Evolutionary conservation across 2,329 filamentous ascomycete species (phyloP).

Genomic region (Zasmidium angulare): DNA sequence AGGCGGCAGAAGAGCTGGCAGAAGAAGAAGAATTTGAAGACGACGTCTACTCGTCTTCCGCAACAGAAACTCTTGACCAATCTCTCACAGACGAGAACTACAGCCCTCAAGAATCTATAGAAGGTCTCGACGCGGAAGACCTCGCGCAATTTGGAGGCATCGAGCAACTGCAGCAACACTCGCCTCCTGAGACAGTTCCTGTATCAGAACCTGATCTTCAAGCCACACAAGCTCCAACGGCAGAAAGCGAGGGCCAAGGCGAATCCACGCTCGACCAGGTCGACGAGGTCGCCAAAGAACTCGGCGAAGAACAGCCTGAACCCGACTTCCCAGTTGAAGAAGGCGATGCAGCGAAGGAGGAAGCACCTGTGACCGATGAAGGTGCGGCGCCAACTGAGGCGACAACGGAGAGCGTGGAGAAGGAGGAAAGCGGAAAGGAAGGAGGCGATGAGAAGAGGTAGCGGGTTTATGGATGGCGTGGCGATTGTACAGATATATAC

Average conservation of each 20-base stretch:
- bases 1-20: not conserved
- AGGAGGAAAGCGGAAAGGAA: conserved; percentile 3
- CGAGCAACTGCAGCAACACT: conserved; percentile 2
- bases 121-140: conserved; percentile 9
- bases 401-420: conserved; percentile 5
- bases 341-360: conserved; percentile 3
- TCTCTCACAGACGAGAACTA: conserved; percentile 15
- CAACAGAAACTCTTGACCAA: conserved; percentile 9
- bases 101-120: not conserved
- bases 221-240: not conserved
- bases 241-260: not conserved
- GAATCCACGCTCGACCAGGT: no score
- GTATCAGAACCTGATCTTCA: no score
- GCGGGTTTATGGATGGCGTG: not conserved
- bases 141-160: conserved; percentile 18
- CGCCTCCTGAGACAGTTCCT: not conserved
- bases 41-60: not conserved
- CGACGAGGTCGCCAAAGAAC: no score
- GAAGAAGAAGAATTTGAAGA: not conserved
- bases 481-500: not conserved
- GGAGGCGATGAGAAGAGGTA: conserved; percentile 3
- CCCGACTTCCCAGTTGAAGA: not conserved
- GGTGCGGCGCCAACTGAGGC: not conserved
- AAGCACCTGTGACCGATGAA: not conserved
- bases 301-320: not conserved